Conservation (phyloP, 2,329 filamentous ascomycete genomes). For the Colletotrichum caudatum region DNA sequence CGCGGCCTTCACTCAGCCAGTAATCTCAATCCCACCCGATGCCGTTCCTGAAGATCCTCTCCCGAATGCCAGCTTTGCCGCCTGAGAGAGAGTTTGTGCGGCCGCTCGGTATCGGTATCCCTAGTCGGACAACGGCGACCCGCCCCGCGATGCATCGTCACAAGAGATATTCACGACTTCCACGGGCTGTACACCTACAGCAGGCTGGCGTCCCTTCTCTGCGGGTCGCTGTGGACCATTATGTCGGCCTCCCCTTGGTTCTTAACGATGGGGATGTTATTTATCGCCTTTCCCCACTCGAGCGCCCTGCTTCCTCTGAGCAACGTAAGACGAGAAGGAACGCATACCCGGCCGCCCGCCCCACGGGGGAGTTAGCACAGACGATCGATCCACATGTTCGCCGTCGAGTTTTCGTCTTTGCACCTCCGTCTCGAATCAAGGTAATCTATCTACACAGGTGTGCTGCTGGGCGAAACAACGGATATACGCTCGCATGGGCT, state of each 20-base stretch:
- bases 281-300: neutral
- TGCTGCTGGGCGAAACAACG: neutral
- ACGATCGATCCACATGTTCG: slow-evolving; percentile 25
- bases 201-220: slow-evolving; percentile 20
- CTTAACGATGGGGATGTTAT: slow-evolving; percentile 19
- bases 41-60: slow-evolving; percentile 21
- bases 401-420: slow-evolving; percentile 23
- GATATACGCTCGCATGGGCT: neutral
- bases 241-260: slow-evolving; percentile 28
- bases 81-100: slow-evolving; percentile 24
- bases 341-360: slow-evolving; percentile 27
- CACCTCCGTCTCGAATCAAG: slow-evolving; percentile 24
- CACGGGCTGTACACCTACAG: slow-evolving; percentile 4
- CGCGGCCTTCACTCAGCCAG: neutral
- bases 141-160: neutral
- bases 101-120: slow-evolving; percentile 28
- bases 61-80: slow-evolving; percentile 15
- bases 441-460: neutral
- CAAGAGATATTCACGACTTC: neutral
- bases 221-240: slow-evolving; percentile 23
- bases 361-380: slow-evolving; percentile 27
- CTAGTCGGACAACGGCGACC: slow-evolving; percentile 12
- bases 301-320: slow-evolving; percentile 17
- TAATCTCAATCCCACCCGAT: slow-evolving; percentile 2
- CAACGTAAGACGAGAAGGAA: slow-evolving; percentile 33